Percentiles rank a stretch among this genome's conserved stretches.
Evolutionary conservation across 257 asterid species (phyloP).

Genomic region (Gardenia jasminoides): DNA sequence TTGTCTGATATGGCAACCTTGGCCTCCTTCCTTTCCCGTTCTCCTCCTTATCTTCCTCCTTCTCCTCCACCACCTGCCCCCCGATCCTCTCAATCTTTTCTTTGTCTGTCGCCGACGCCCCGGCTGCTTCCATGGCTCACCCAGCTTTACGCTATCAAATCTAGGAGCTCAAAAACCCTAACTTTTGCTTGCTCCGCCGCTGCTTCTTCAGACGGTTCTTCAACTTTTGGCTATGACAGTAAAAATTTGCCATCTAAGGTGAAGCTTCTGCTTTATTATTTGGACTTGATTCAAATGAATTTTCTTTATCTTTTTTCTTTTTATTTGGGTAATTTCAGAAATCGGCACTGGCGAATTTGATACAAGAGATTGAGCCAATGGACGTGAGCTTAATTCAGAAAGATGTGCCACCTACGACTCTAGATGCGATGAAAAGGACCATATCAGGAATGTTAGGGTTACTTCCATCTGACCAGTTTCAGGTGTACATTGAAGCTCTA

Average conservation of each 20-base stretch:
- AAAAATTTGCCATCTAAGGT: slow-evolving; percentile 54
- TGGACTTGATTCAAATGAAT: background rate
- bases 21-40: slow-evolving; percentile 46
- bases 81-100: slow-evolving; percentile 10
- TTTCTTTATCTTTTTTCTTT: no score
- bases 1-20: slow-evolving; percentile 66
- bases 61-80: slow-evolving; percentile 13
- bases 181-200: slow-evolving; percentile 39
- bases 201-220: slow-evolving; percentile 36
- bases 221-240: slow-evolving; percentile 29
- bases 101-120: slow-evolving; percentile 14
- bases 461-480: slow-evolving; percentile 93
- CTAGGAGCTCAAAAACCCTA: slow-evolving; percentile 28
- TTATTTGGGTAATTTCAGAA: slow-evolving; percentile 40
- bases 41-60: slow-evolving; percentile 40
- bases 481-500: slow-evolving; percentile 77
- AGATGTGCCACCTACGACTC: slow-evolving; percentile 76
- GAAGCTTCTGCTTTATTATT: background rate
- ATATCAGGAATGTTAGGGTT: slow-evolving; percentile 91
- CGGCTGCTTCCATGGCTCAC: slow-evolving; percentile 21
- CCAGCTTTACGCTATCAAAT: slow-evolving; percentile 7
- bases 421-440: slow-evolving; percentile 97
- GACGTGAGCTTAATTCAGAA: slow-evolving; percentile 88
- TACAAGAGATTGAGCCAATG: slow-evolving; percentile 90
- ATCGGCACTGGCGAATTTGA: slow-evolving; percentile 55